These are phyloP conservation scores for Salvia splendens DNA, from an alignment of 257 asterid genomes.

Conservation along the genomic window DNA sequence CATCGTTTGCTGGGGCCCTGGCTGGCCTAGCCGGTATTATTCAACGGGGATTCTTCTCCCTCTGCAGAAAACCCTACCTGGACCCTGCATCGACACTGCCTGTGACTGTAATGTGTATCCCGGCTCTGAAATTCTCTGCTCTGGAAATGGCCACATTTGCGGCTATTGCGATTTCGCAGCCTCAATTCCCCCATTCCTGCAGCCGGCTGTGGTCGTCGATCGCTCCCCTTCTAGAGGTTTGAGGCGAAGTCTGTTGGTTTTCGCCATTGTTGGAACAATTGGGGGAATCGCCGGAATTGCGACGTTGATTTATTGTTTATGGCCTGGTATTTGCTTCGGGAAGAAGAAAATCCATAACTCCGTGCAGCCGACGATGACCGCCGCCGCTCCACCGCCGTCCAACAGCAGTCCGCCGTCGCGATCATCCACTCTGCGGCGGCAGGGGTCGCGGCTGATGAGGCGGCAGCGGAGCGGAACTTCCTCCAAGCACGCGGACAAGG, in stretches of 20 bases:
- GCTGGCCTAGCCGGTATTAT: conserved; percentile 50
- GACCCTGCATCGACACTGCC: conserved; percentile 53
- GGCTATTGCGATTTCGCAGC: conserved; percentile 57
- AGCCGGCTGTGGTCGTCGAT: not conserved
- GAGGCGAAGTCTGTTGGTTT: conserved; percentile 56
- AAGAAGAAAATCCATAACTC: conserved; percentile 82
- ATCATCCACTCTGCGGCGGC: conserved; percentile 77
- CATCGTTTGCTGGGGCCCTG: conserved; percentile 81
- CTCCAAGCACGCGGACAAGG: conserved; percentile 60
- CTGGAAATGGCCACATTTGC: conserved; percentile 75
- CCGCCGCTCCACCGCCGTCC: conserved; percentile 38
- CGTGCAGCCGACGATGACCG: conserved; percentile 70
- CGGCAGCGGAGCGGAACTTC: conserved; percentile 90
- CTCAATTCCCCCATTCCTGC: conserved; percentile 22
- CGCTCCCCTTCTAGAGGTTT: conserved; percentile 37
- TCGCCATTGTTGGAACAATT: conserved; percentile 67
- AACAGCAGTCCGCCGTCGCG: conserved; percentile 61
- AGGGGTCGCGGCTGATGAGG: conserved; percentile 79
- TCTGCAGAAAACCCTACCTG: conserved; percentile 62
- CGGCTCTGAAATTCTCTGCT: conserved; percentile 57
- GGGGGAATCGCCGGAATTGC: conserved; percentile 72
- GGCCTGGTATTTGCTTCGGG: conserved; percentile 75
- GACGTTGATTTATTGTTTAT: conserved; percentile 53
- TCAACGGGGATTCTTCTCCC: conserved; percentile 53
- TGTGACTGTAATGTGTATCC: conserved; percentile 75